Evolutionary conservation across 805 yeast species (phyloP), one percentile per base, ranked within the genome.

Genomic region (Cyberlindnera sargentensis): DNA sequence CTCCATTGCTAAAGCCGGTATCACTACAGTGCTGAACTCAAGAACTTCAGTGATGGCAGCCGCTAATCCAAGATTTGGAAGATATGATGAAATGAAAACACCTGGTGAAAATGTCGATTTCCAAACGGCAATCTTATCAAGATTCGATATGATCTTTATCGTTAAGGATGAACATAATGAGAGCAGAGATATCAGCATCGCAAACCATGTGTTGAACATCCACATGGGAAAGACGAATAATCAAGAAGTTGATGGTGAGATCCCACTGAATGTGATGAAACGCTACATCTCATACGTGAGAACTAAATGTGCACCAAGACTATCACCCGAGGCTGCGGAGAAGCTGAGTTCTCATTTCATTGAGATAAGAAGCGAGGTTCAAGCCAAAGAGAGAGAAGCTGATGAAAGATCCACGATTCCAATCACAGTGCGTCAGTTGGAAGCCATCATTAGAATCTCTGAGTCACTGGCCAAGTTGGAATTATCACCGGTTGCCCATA

Each of bases 81-180:
- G 98, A 50, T 93, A 93, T 63, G 98, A 93, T 64, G 97, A 91
- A 50, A 76, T 85, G 72, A 91, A 89, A 65, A 81, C 95, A 33
- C 96, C 99, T 1, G 98, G 99, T 48, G 99, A 93, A 61, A 93
- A 93, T 58, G 91, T 93, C 56, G 99, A 93, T 64, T 93, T 93
- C 70, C 99, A 93, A 66, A 86, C 96, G 2, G 91, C 99, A 1
- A 85, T 93, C 65, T 72, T 93, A 64, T 93, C 99, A 9, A 84
- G 99, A 69, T 93, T 93, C 63, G 99, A 93, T 67, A 93, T 93
- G 98, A 93, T 93, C 57, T 93, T 88, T 66, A 87, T 93, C 55
- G 95, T 93, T 42, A 91, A 89, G 59, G 99, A 93, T 67, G 96
- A 85, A 43, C 98, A 93, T 64, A 82, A 89, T 60, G 86, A 82